A percentile compares a stretch with the other conserved stretches of the same genome.
phyloP scores from a whole-genome alignment of 83 land plant genomes.

The Picea engelmannii region DNA sequence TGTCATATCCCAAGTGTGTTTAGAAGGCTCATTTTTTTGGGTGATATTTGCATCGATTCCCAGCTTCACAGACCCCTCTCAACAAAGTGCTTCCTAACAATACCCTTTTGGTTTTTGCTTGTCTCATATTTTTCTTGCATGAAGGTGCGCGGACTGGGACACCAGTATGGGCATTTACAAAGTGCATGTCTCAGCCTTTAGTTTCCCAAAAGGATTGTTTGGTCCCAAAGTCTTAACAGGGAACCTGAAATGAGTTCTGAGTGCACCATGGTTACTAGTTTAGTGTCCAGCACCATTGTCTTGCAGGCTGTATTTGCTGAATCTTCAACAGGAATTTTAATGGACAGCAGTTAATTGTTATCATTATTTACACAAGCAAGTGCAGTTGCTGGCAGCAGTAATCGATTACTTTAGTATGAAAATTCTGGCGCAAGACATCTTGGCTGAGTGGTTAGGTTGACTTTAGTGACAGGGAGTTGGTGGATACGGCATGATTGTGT shows the following conservation, averaged over 20 bases:
- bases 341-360: slow-evolving; percentile 11
- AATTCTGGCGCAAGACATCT: slow-evolving; percentile 12
- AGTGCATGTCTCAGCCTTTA: slow-evolving; percentile 19
- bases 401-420: slow-evolving; percentile 11
- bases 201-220: slow-evolving; percentile 17
- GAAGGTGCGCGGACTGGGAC: slow-evolving; percentile 23
- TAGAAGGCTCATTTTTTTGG: slow-evolving; percentile 17
- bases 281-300: slow-evolving; percentile 16
- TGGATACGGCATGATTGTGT: slow-evolving; percentile 32
- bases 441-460: slow-evolving; percentile 16
- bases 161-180: slow-evolving; percentile 6
- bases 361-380: slow-evolving; percentile 1
- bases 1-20: slow-evolving; percentile 8
- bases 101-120: slow-evolving; percentile 17
- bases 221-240: slow-evolving; percentile 2
- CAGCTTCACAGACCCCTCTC: slow-evolving; percentile 13
- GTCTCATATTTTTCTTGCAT: slow-evolving; percentile 15
- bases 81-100: slow-evolving; percentile 20
- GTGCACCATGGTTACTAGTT: slow-evolving; percentile 11
- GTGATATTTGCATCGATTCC: slow-evolving; percentile 19
- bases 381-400: slow-evolving; percentile 11
- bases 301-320: background rate
- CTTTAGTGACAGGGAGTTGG: slow-evolving; percentile 39
- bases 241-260: slow-evolving; percentile 12
- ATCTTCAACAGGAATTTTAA: slow-evolving; percentile 12